Evolutionary conservation across 352 stramenopile genomes (phyloP).

Genomic region (Pythium biforme): DNA sequence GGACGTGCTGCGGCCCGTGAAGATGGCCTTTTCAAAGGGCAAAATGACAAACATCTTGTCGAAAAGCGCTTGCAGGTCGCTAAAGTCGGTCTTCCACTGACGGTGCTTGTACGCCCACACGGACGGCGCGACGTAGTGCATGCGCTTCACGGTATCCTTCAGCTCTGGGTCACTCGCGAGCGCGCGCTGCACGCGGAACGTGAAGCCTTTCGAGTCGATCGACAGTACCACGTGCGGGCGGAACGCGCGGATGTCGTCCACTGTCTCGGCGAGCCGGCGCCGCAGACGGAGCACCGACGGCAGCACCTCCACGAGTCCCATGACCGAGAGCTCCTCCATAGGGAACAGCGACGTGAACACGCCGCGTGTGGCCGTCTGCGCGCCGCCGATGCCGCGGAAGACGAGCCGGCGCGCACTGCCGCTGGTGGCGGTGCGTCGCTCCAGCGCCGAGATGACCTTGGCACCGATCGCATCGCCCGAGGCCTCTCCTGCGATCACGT

Average conservation of each 20-base stretch:
- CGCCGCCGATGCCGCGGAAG: slow-evolving; percentile 62
- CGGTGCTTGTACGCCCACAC: slow-evolving; percentile 74
- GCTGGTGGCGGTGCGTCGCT: slow-evolving; percentile 23
- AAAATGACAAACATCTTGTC: slow-evolving; percentile 72
- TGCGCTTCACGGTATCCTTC: slow-evolving; percentile 33
- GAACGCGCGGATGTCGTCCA: slow-evolving; percentile 49
- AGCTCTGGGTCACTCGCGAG: slow-evolving; percentile 32
- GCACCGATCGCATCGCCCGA: slow-evolving; percentile 76
- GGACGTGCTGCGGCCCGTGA: slow-evolving; percentile 13
- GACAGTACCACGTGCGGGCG: slow-evolving; percentile 66
- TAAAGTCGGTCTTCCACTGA: slow-evolving; percentile 28
- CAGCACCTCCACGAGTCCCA: slow-evolving; percentile 70
- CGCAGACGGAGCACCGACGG: slow-evolving; percentile 51
- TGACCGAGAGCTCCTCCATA: slow-evolving; percentile 72
- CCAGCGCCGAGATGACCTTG: slow-evolving; percentile 61
- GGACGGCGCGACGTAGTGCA: slow-evolving; percentile 79
- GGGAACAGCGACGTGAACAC: slow-evolving; percentile 63
- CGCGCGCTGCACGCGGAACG: slow-evolving; percentile 53
- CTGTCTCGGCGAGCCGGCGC: slow-evolving; percentile 43
- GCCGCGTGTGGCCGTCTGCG: slow-evolving; percentile 46
- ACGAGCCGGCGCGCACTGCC: too few species aligned
- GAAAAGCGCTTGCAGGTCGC: slow-evolving; percentile 39
- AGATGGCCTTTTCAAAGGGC: slow-evolving; percentile 64
- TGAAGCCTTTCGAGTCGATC: slow-evolving; percentile 81
- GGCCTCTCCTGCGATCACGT: slow-evolving; percentile 68